Evolutionary conservation across 257 asterid species (phyloP).

Genomic region (Jacaranda mimosifolia): DNA sequence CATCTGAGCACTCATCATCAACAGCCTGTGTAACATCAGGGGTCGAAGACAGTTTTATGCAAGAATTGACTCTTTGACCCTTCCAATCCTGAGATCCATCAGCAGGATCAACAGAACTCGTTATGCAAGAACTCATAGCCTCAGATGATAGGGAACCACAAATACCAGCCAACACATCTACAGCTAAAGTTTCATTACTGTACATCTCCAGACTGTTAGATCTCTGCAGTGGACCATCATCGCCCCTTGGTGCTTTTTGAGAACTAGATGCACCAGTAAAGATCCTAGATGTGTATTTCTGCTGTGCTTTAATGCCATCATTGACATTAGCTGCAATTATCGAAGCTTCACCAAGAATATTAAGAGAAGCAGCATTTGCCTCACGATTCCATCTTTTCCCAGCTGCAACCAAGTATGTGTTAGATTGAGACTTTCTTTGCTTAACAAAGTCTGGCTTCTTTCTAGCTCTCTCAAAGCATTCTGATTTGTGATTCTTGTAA

Average conservation of each 20-base stretch:
- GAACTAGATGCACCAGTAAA: slow-evolving; percentile 51
- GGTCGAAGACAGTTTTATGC: slow-evolving; percentile 61
- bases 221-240: slow-evolving; percentile 52
- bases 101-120: slow-evolving; percentile 82
- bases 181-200: slow-evolving; percentile 82
- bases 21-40: slow-evolving; percentile 74
- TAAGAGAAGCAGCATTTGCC: slow-evolving; percentile 79
- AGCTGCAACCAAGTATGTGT: slow-evolving; percentile 73
- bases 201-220: slow-evolving; percentile 62
- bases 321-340: slow-evolving; percentile 68
- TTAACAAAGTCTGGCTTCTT: slow-evolving; percentile 62
- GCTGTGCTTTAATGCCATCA: slow-evolving; percentile 56
- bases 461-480: slow-evolving; percentile 72
- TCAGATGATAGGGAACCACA: slow-evolving; percentile 97
- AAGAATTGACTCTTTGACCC: slow-evolving; percentile 58
- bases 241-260: slow-evolving; percentile 50
- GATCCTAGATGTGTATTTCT: slow-evolving; percentile 53
- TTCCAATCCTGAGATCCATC: slow-evolving; percentile 74
- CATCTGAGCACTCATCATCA: slow-evolving; percentile 90
- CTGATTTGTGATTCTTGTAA: slow-evolving; percentile 94
- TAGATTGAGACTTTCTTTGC: slow-evolving; percentile 64
- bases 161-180: slow-evolving; percentile 96
- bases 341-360: slow-evolving; percentile 85
- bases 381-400: slow-evolving; percentile 88
- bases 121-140: slow-evolving; percentile 93